Evolutionary conservation across 495 filamentous ascomycete species (phyloP), one percentile per base, ranked within the genome.

Genomic region (Neurospora sp.): DNA sequence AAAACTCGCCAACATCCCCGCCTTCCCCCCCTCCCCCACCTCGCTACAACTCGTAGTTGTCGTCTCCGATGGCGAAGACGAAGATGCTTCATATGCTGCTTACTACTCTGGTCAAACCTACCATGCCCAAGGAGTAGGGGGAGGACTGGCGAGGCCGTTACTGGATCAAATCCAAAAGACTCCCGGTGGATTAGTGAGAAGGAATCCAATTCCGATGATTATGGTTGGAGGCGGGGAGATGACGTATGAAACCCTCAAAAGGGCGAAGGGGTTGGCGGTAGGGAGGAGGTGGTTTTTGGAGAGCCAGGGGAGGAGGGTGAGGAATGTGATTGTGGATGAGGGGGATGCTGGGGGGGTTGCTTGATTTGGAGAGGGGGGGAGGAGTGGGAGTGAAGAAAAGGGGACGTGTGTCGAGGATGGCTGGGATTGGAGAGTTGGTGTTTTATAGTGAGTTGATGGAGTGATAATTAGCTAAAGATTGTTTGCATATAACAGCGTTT

Each of bases 1-100:
- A 40, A 99, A 99, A 77, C 83, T 98, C 0, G 85, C 85, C 35
- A 94, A 93, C 75, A 93, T 99, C 44, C 93, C 96, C 14, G 87
- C 89, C 10, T 94, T 88, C 78, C 82, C 89, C 14, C 91, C 93
- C 0, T 84, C 83, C 0, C 78, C 85, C 3, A 71, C 70, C 14
- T 82, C 88, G 0, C 81, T 97, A 10, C 92, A 97, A 80, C 86
- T 99, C 8, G 92, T 98, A 8, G 82, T 99, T 27, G 80, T 98
- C 0, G 90, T 98, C 4, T 93, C 91, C 4, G 89, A 89, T 72
- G 53, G 53, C 2, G 87, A 91, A 2, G 83, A 85, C n/a, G 83
- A 84, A 27, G 76, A 47, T 3, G 78, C 71, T 2, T 61, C 53
- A 2, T 61, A 61, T 2, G 2, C 22, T 10, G 20, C 53, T 3